Conservation (phyloP, 495 filamentous ascomycete genomes). For the Penicillium bialowiezense region DNA sequence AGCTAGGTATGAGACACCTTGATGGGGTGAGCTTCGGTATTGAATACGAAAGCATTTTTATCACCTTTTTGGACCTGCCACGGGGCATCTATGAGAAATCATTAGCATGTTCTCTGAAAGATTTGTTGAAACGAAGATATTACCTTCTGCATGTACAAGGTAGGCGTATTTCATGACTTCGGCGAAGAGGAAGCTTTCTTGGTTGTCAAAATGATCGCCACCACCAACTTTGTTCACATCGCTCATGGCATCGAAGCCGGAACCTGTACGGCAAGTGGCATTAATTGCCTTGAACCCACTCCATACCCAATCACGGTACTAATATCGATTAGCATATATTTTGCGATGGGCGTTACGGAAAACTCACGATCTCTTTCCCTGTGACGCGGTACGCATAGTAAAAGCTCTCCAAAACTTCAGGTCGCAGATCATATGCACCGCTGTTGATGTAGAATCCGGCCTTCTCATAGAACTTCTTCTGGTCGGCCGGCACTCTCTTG, state of each 20-base stretch:
- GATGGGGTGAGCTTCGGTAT: slow-evolving; percentile 83
- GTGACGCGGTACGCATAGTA: slow-evolving; percentile 87
- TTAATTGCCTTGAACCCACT: slow-evolving; percentile 73
- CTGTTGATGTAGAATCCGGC: slow-evolving; percentile 74
- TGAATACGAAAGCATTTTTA: slow-evolving; percentile 69
- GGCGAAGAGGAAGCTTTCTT: slow-evolving; percentile 90
- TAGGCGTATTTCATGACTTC: slow-evolving; percentile 88
- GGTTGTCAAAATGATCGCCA: slow-evolving; percentile 61
- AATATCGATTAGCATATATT: slow-evolving; percentile 22
- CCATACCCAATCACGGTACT: slow-evolving; percentile 86
- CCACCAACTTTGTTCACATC: slow-evolving; percentile 66
- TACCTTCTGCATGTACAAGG: slow-evolving; percentile 55
- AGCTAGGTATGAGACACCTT: slow-evolving; percentile 39
- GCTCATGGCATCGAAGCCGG: slow-evolving; percentile 62
- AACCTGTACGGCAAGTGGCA: slow-evolving; percentile 56
- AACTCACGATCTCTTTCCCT: slow-evolving; percentile 50
- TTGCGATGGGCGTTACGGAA: neutral
- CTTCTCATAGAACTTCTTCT: slow-evolving; percentile 56
- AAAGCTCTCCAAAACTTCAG: slow-evolving; percentile 83
- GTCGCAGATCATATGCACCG: slow-evolving; percentile 65
- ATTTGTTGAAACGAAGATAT: neutral
- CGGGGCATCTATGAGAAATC: slow-evolving; percentile 45
- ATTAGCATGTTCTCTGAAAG: slow-evolving; percentile 9
- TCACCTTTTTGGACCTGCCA: slow-evolving; percentile 62
- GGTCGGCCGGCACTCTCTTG: slow-evolving; percentile 38